phyloP scores from a whole-genome alignment of 768 basidiomycete species.

The Serendipita sp. region DNA sequence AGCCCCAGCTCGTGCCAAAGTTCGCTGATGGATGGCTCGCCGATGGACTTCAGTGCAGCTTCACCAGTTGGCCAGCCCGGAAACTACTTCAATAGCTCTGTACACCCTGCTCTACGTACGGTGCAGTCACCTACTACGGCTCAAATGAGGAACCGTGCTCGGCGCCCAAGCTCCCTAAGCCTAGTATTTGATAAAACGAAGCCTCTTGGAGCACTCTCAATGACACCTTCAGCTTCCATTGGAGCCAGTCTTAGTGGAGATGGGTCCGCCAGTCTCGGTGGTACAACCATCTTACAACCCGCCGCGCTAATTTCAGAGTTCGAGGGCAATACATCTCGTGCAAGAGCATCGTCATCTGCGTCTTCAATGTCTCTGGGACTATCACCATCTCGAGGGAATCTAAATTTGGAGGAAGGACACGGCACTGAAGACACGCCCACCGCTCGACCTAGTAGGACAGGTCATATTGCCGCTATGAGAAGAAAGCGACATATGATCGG shows the following conservation, averaged over 20 bases:
- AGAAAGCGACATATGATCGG: not conserved
- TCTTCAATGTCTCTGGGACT: not conserved
- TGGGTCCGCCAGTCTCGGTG: not conserved
- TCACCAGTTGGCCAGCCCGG: not conserved
- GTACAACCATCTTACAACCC: not conserved
- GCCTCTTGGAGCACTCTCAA: not conserved
- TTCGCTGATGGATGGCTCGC: conserved; percentile 1
- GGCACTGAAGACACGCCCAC: not conserved
- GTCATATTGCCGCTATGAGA: not conserved
- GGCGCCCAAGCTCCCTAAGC: conserved; percentile 3
- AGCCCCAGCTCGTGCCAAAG: not conserved
- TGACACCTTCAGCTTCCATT: not conserved
- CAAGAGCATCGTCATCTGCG: not conserved
- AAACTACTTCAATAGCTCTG: not conserved
- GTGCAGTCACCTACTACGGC: not conserved
- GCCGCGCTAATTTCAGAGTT: not conserved
- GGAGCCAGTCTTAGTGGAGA: not conserved
- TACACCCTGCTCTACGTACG: not conserved
- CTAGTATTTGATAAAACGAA: conserved; percentile 1
- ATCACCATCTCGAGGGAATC: not conserved
- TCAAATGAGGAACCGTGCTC: not conserved
- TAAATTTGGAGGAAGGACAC: not conserved
- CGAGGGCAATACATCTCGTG: not conserved
- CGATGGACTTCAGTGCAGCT: not conserved
- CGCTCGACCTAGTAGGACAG: not conserved